phyloP scores from a whole-genome alignment of 2,329 filamentous ascomycete genomes.

The Aspergillus fructus region DNA sequence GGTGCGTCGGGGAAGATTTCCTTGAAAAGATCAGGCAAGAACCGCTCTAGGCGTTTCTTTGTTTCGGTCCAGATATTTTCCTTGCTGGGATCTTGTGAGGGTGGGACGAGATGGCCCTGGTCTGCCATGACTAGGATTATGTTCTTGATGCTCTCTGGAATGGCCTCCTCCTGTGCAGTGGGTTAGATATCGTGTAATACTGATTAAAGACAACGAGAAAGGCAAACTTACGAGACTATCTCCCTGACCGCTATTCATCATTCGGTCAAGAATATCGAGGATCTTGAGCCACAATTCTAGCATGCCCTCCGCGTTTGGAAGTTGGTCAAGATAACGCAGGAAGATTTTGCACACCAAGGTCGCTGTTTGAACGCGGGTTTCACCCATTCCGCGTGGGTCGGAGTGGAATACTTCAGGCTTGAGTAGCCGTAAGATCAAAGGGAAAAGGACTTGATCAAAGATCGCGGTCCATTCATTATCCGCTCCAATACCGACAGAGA shows the following conservation, averaged over 20 bases:
- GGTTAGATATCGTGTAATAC: constrained; percentile 19
- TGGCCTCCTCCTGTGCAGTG: constrained; percentile 74
- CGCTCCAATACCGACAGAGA: constrained; percentile 79
- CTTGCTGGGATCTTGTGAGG: constrained; percentile 51
- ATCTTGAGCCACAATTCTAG: constrained; percentile 89
- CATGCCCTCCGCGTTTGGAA: constrained; percentile 85
- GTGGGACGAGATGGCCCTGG: constrained; percentile 77
- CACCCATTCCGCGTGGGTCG: constrained; percentile 89
- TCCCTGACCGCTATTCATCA: constrained; percentile 93
- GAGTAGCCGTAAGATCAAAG: constrained; percentile 78
- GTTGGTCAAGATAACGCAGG: constrained; percentile 82
- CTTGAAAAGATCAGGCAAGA: constrained; percentile 58
- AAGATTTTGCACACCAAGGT: constrained; percentile 94
- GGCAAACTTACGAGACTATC: constrained; percentile 67
- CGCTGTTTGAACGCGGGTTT: constrained; percentile 87
- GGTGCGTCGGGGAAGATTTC: constrained; percentile 55
- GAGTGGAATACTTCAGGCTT: constrained; percentile 94
- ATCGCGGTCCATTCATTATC: constrained; percentile 93
- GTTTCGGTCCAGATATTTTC: constrained; percentile 62
- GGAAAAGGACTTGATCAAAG: constrained; percentile 90
- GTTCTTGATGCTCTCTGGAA: constrained; percentile 94
- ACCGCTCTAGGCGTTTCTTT: constrained; percentile 58
- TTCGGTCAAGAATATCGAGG: constrained; percentile 87
- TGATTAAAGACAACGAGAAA: constrained; percentile 29
- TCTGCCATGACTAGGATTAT: constrained; percentile 93